Evolutionary conservation across 495 filamentous ascomycete species (phyloP), one percentile per base, ranked within the genome.

Genomic region (Neurospora discreta): DNA sequence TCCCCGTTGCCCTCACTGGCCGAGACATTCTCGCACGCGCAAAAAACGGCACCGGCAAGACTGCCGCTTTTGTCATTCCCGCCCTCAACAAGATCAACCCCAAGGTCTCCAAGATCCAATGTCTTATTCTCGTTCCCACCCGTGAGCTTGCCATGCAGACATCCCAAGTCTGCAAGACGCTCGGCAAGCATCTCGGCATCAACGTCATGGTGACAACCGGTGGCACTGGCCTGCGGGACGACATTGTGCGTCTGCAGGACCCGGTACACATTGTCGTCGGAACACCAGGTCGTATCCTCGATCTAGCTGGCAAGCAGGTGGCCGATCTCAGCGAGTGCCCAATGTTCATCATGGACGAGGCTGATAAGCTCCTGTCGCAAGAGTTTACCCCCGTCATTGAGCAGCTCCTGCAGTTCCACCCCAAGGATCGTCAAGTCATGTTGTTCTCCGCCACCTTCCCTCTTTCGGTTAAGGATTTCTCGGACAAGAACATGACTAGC

Each of bases 131-230:
- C 39, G 95, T 99, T 46, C 95, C 95, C 23, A 99, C 95, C 46
- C 84, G 95, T 89, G 95, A 99, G 83, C 86, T 99, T 73, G 96
- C 96, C n/a, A 89, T 99, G 77, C 95, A 99, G 81, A 98, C 95
- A 72, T 98, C 95, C 43, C 96, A 98, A 78, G 95, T 99, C 58
- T 98, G 95, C 87, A 98, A 98, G 84, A 98, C 91, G 20, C 88
- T 99, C 36, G 95, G 95, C 40, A 98, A 98, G 79, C 93, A 99
- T 79, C 89, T 99, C 5, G 93, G 93, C 41, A 87, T 99, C 80
- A 98, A 98, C 78, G 95, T 99, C 77, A 98, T 99, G 96, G 95
- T 98, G 68, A 97, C 93, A 11, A 99, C 96, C 36, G 95, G 95
- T 80, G 95, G 95, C 77, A 97, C 94, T 26, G 91, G 91, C 1